phyloP scores from a whole-genome alignment of 768 basidiomycete genomes.

The Mrakia hoshinonis region DNA sequence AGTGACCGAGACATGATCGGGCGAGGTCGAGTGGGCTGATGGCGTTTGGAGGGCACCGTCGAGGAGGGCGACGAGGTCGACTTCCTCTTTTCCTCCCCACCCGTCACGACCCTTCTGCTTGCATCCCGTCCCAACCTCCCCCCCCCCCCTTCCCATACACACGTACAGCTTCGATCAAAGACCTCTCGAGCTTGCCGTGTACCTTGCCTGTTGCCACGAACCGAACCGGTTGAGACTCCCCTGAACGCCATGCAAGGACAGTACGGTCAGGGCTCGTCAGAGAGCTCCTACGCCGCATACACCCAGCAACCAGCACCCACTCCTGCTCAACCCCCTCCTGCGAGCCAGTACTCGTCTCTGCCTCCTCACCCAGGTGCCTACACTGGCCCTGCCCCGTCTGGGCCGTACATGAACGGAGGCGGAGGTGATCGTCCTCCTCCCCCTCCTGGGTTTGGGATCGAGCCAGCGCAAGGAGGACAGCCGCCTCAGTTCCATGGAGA shows the following conservation, averaged over 20 bases:
- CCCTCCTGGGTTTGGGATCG: neutral
- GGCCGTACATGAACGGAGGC: neutral
- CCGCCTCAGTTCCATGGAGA: neutral
- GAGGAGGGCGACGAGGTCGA: neutral
- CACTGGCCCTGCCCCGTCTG: constrained; percentile 5
- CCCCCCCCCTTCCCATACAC: neutral
- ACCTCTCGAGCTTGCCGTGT: neutral
- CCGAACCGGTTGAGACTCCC: no score
- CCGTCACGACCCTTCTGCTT: no score
- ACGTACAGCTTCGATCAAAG: neutral
- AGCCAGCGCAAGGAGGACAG: neutral
- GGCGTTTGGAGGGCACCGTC: neutral
- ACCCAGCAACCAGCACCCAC: no score
- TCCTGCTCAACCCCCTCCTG: no score
- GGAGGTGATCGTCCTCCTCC: constrained; percentile 5
- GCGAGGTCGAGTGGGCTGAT: neutral
- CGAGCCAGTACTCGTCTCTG: neutral
- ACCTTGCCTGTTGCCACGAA: no score
- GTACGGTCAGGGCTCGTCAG: no score
- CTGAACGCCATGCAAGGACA: no score
- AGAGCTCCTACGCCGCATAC: no score
- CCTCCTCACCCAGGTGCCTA: neutral
- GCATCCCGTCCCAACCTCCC: neutral
- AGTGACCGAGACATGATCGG: neutral
- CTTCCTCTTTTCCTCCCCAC: neutral